Percentiles rank a stretch among this genome's conserved stretches.
phyloP scores from a whole-genome alignment of 768 basidiomycete genomes.

The Vishniacozyma victoriae region DNA sequence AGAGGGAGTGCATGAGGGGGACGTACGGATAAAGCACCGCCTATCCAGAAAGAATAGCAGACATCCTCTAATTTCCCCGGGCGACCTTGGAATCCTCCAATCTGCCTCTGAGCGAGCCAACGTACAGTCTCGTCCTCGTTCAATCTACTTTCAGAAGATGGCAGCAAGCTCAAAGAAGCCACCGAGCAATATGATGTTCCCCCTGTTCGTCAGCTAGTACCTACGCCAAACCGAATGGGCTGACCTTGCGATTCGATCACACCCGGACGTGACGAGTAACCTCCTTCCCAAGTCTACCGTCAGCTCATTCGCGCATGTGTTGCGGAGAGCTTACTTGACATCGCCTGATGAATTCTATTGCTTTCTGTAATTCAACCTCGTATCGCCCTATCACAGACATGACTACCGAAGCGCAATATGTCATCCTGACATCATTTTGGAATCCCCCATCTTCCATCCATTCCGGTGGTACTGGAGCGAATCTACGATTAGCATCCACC shows the following conservation, averaged over 20 bases:
- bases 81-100: constrained; percentile 81
- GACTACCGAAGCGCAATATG: constrained; percentile 82
- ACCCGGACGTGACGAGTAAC: constrained; percentile 73
- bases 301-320: background rate
- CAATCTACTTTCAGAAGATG: constrained; percentile 31
- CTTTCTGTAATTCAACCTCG: constrained; percentile 65
- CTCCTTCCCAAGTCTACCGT: constrained; percentile 80
- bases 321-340: constrained; percentile 59
- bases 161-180: constrained; percentile 63
- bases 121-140: constrained; percentile 54
- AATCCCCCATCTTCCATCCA: constrained; percentile 11
- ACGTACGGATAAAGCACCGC: constrained; percentile 68
- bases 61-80: constrained; percentile 83
- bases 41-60: constrained; percentile 96
- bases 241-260: constrained; percentile 74
- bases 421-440: constrained; percentile 71
- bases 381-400: constrained; percentile 59
- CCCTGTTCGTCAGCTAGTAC: constrained; percentile 52
- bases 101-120: constrained; percentile 74
- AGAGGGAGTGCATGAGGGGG: constrained; percentile 1
- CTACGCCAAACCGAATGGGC: constrained; percentile 10
- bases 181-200: constrained; percentile 91
- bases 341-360: constrained; percentile 59
- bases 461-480: constrained; percentile 47
- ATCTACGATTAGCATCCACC: constrained; percentile 19